Evolutionary conservation across 2,329 filamentous ascomycete species (phyloP).

Genomic region (Zalaria sp.): DNA sequence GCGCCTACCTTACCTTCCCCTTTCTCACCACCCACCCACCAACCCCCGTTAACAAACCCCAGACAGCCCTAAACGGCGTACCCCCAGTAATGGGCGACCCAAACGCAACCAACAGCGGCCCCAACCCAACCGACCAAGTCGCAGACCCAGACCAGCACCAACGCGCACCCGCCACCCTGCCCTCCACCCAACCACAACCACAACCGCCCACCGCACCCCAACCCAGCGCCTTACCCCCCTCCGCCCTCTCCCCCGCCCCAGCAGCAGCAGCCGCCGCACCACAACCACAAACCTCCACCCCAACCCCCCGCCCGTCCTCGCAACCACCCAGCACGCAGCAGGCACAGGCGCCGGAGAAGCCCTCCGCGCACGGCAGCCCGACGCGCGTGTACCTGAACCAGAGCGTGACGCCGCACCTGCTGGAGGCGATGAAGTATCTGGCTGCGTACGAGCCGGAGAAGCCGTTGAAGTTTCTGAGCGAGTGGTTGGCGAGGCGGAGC

Average conservation of each 20-base stretch:
- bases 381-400: constrained; percentile 35
- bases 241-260: constrained; percentile 1
- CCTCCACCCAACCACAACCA: constrained; percentile 1
- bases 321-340: constrained; percentile 11
- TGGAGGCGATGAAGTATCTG: constrained; percentile 38
- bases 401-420: constrained; percentile 34
- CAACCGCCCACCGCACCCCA: not conserved
- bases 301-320: constrained; percentile 10
- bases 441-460: constrained; percentile 37
- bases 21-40: constrained; percentile 5
- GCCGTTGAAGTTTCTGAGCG: constrained; percentile 33
- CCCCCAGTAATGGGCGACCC: not conserved
- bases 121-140: not conserved
- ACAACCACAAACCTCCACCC: constrained; percentile 1
- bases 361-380: constrained; percentile 32
- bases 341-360: constrained; percentile 17
- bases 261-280: constrained; percentile 2
- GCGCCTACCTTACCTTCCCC: not conserved
- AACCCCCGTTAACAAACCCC: constrained; percentile 3
- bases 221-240: not conserved
- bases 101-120: too few species aligned
- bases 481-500: constrained; percentile 33
- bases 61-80: not conserved
- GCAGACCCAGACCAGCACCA: not conserved
- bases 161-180: not conserved